phyloP scores from a whole-genome alignment of 225 moss, liverwort and hornwort species.

The Pseudoscleropodium purum region DNA sequence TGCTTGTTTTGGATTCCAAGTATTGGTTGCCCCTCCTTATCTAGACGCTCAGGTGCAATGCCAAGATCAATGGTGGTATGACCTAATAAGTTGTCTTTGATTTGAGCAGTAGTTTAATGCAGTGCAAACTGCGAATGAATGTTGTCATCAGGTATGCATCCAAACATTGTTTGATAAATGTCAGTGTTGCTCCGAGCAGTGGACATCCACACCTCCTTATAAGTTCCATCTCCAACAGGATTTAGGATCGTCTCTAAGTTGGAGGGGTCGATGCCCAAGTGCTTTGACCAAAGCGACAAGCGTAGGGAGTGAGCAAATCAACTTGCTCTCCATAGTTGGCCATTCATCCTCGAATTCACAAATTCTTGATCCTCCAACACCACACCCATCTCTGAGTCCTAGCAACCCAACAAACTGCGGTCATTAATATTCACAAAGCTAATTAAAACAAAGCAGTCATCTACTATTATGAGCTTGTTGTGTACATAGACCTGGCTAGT shows the following conservation, averaged over 20 bases:
- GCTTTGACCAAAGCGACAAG: constrained; percentile 45
- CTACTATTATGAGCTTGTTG: constrained; percentile 47
- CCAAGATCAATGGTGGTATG: constrained; percentile 40
- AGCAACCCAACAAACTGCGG: constrained; percentile 36
- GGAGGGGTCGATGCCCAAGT: constrained; percentile 8
- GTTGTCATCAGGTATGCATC: constrained; percentile 36
- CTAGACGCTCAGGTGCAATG: constrained; percentile 27
- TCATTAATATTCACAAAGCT: constrained; percentile 45
- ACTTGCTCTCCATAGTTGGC: constrained; percentile 28
- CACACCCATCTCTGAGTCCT: constrained; percentile 42
- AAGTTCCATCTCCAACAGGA: constrained; percentile 26
- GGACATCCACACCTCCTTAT: constrained; percentile 20
- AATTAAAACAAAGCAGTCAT: constrained; percentile 31
- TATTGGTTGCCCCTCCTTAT: constrained; percentile 9
- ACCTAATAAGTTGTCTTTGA: constrained; percentile 15
- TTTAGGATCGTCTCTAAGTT: constrained; percentile 5
- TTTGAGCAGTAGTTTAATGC: constrained; percentile 23
- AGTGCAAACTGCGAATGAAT: constrained; percentile 34
- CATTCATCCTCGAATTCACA: constrained; percentile 33
- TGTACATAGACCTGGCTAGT: constrained; percentile 50
- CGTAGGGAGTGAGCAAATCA: constrained; percentile 36
- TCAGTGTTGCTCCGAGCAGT: constrained; percentile 17
- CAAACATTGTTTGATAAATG: constrained; percentile 19
- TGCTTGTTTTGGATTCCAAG: constrained; percentile 13
- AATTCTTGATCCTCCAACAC: constrained; percentile 47